Percentiles rank a stretch among this genome's conserved stretches.
Conservation (phyloP, 2,329 filamentous ascomycete genomes). For the Gliomastix tumulicola region DNA sequence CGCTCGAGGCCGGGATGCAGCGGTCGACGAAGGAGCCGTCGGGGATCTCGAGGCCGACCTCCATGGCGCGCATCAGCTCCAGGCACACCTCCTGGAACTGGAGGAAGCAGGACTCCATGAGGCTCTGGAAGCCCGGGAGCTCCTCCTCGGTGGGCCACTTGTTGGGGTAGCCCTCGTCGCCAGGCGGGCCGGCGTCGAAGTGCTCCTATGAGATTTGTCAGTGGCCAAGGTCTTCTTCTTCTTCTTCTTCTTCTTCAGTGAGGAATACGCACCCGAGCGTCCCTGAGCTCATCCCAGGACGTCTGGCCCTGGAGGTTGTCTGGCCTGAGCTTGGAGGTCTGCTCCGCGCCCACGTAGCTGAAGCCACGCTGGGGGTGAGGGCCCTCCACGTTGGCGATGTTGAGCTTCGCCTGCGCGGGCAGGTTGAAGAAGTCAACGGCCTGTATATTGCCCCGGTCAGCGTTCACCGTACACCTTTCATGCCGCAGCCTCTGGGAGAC, state of each 20-base stretch:
- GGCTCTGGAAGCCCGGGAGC: constrained; percentile 24
- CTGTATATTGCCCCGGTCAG: neutral
- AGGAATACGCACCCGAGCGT: neutral
- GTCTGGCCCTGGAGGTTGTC: constrained; percentile 1
- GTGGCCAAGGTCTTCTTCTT: neutral
- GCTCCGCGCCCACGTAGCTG: constrained; percentile 19
- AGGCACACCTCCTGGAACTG: constrained; percentile 16
- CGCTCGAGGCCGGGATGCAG: constrained; percentile 6
- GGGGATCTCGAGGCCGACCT: constrained; percentile 18
- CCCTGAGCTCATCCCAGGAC: neutral
- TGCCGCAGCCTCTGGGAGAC: no score
- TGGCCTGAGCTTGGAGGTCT: constrained; percentile 14
- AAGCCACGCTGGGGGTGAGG: constrained; percentile 21
- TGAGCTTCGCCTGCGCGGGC: constrained; percentile 15
- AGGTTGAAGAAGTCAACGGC: constrained; percentile 9
- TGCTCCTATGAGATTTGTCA: neutral
- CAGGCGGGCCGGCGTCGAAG: neutral
- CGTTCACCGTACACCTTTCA: neutral
- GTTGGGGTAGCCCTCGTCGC: constrained; percentile 13
- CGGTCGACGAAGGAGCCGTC: constrained; percentile 4
- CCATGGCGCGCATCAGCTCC: constrained; percentile 19
- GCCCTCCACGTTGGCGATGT: constrained; percentile 17
- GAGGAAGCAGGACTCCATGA: constrained; percentile 17
- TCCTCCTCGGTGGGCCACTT: constrained; percentile 27
- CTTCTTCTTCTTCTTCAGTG: neutral